These are phyloP conservation scores for Saccharomyces hybrid DNA, from an alignment of 1,139 yeast species.

Conservation along the genomic window DNA sequence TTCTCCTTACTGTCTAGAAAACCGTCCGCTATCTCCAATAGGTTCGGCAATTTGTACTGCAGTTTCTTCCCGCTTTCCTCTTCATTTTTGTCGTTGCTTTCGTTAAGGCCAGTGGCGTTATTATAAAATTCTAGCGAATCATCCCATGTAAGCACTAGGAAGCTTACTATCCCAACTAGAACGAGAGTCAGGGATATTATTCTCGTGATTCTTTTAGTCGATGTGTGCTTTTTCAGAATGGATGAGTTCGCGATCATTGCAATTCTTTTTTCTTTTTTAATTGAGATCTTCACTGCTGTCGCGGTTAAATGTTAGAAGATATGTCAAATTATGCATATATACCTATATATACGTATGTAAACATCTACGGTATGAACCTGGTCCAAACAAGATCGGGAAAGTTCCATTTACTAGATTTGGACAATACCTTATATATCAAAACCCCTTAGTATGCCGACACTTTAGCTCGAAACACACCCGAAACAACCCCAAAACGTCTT, in stretches of 20 bases:
- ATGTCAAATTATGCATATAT: no score
- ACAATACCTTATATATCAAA: background rate
- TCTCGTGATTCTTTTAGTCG: background rate
- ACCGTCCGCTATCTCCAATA: background rate
- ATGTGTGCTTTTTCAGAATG: background rate
- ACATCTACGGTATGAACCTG: background rate
- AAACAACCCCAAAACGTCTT: background rate
- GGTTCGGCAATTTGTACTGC: background rate
- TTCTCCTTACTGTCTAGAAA: background rate
- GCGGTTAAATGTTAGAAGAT: background rate
- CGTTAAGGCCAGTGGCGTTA: background rate
- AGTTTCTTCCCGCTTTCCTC: background rate
- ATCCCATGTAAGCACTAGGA: background rate
- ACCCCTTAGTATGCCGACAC: background rate
- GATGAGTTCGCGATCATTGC: background rate
- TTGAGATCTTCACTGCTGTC: background rate
- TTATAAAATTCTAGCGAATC: background rate
- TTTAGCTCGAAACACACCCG: background rate
- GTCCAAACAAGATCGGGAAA: background rate
- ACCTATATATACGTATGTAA: background rate
- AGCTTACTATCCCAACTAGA: background rate
- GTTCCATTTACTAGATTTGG: background rate
- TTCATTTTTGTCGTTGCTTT: background rate
- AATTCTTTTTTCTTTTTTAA: background rate
- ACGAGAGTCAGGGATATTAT: background rate